Conservation (phyloP, 2,329 filamentous ascomycete species). For the Pyricularia grisea region DNA sequence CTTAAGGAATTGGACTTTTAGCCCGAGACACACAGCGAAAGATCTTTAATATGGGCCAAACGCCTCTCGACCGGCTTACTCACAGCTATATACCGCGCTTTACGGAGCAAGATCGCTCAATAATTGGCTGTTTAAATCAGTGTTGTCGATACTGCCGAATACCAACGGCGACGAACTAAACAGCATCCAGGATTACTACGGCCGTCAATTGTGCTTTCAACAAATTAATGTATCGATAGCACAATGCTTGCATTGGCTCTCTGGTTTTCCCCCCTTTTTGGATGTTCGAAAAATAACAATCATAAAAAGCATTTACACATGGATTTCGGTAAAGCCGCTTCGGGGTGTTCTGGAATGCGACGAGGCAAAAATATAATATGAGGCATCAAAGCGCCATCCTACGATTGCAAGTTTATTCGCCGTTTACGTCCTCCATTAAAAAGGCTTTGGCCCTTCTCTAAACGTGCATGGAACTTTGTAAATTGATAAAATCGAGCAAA, state of each 20-base stretch:
- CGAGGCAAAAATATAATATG: not conserved
- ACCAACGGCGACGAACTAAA: not conserved
- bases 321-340: not conserved
- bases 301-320: not conserved
- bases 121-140: not conserved
- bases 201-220: not conserved
- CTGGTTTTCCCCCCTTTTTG: not conserved
- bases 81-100: not conserved
- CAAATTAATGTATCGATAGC: not conserved
- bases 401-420: not conserved
- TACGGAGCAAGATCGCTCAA: not conserved
- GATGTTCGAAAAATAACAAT: not conserved
- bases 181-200: not conserved
- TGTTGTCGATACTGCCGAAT: not conserved
- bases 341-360: not conserved
- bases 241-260: not conserved
- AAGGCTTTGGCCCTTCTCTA: not conserved
- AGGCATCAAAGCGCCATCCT: not conserved
- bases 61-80: not conserved
- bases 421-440: not conserved
- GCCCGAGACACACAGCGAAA: not conserved
- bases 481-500: not conserved
- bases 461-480: not conserved
- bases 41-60: not conserved
- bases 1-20: not conserved